Evolutionary conservation across 108 stramenopile genomes (phyloP).

Genomic region (Cyclostephanos invisitatus): DNA sequence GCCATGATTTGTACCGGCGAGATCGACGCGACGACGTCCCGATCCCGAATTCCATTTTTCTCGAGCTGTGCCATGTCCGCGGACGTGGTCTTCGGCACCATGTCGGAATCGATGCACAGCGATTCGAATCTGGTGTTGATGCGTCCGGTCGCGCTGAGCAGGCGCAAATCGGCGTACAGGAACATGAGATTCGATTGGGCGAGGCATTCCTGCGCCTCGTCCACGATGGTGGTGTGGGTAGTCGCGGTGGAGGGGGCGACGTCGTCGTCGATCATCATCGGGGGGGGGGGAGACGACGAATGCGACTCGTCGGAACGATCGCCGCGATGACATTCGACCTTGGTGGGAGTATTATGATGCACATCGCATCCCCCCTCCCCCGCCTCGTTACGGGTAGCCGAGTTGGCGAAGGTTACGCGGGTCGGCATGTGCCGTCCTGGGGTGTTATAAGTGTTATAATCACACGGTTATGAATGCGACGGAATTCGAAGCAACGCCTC

Average conservation of each 20-base stretch:
- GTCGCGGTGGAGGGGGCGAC: too few relatives aligned
- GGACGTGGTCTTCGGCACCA: slow-evolving; percentile 31
- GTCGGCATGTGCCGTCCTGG: too few relatives aligned
- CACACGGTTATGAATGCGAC: too few relatives aligned
- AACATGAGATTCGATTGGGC: slow-evolving; percentile 67
- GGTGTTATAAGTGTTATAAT: too few relatives aligned
- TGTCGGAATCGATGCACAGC: slow-evolving; percentile 62
- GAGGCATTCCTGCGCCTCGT: slow-evolving; percentile 57
- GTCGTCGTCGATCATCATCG: too few relatives aligned
- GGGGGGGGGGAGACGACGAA: too few relatives aligned
- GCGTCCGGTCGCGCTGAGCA: slow-evolving; percentile 65
- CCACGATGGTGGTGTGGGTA: slow-evolving; percentile 40
- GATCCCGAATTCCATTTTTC: slow-evolving; percentile 2
- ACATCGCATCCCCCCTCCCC: background rate
- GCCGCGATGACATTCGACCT: too few relatives aligned
- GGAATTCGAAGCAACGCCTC: too few relatives aligned
- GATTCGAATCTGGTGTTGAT: slow-evolving; percentile 66
- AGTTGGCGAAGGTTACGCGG: too few relatives aligned
- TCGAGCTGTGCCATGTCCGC: slow-evolving; percentile 42
- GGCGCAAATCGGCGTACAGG: slow-evolving; percentile 67
- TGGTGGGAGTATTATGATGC: background rate
- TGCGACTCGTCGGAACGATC: too few relatives aligned
- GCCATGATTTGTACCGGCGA: slow-evolving; percentile 71
- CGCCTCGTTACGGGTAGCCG: background rate
- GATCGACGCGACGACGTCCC: slow-evolving; percentile 15